Evolutionary conservation across 139 green algal genomes (phyloP).

Genomic region (Raphidocelis subcapitata): DNA sequence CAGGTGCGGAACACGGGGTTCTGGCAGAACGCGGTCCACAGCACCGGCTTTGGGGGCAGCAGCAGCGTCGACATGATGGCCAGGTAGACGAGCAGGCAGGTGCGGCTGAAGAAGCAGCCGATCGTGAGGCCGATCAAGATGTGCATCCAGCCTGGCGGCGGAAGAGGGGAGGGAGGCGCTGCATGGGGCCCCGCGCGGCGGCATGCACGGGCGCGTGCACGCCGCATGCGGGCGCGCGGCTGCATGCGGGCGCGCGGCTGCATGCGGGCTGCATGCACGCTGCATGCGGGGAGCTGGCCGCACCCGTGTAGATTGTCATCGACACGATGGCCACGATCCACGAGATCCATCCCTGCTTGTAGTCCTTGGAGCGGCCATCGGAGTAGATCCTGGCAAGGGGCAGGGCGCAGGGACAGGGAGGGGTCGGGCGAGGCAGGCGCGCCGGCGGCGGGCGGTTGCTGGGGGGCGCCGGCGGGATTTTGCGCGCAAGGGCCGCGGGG

Average conservation of each 20-base stretch:
- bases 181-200: neutral
- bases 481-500: too few relatives aligned
- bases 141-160: slow-evolving; percentile 37
- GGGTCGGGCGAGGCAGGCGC: too few relatives aligned
- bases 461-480: too few relatives aligned
- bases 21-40: slow-evolving; percentile 38
- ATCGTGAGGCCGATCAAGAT: slow-evolving; percentile 27
- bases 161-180: neutral
- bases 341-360: slow-evolving; percentile 34
- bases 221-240: neutral
- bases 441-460: too few relatives aligned
- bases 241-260: too few relatives aligned
- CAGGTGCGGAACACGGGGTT: slow-evolving; percentile 35
- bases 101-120: slow-evolving; percentile 22
- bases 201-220: neutral
- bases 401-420: too few relatives aligned
- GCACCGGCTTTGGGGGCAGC: slow-evolving; percentile 41
- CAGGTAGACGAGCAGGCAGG: slow-evolving; percentile 20
- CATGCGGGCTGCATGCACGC: neutral
- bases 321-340: slow-evolving; percentile 31
- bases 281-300: neutral
- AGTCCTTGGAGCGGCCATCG: slow-evolving; percentile 29
- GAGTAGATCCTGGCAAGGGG: slow-evolving; percentile 32
- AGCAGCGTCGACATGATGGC: slow-evolving; percentile 20
- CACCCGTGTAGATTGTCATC: slow-evolving; percentile 29